Percentiles rank a stretch among this genome's conserved stretches.
These are phyloP conservation scores for Acacia crassicarpa DNA, from an alignment of 306 rosid species.

Conservation along the genomic window DNA sequence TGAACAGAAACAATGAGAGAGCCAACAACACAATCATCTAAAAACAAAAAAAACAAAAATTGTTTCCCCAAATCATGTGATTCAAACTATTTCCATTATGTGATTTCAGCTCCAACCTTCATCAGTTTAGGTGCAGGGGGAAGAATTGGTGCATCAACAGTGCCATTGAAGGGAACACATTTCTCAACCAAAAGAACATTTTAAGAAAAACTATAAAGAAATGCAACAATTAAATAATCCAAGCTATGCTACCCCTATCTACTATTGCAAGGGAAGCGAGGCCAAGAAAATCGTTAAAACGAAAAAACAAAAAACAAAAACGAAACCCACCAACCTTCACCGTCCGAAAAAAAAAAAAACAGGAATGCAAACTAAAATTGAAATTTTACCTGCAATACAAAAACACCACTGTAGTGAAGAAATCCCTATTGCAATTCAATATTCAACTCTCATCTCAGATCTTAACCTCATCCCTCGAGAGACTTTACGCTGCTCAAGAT, in stretches of 20 bases:
- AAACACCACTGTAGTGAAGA: conserved; percentile 24
- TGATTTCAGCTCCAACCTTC: conserved; percentile 25
- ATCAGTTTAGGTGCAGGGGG: conserved; percentile 12
- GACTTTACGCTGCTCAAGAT: conserved; percentile 22
- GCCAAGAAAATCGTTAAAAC: conserved; percentile 36
- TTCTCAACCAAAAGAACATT: conserved; percentile 30
- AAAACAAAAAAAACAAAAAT: not conserved
- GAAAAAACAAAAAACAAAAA: conserved; percentile 29
- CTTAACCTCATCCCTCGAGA: conserved; percentile 48
- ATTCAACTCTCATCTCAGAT: conserved; percentile 54
- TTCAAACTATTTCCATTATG: conserved; percentile 23
- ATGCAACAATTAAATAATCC: conserved; percentile 27
- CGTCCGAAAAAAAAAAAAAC: conserved; percentile 3
- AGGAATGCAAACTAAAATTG: conserved; percentile 44
- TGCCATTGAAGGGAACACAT: conserved; percentile 42
- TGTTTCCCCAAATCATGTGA: conserved; percentile 25
- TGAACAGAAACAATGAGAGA: conserved; percentile 33
- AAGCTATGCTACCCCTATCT: conserved; percentile 31
- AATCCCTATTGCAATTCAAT: conserved; percentile 41
- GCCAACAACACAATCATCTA: conserved; percentile 26
- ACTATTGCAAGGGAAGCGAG: conserved; percentile 27
- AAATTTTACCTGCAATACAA: conserved; percentile 52
- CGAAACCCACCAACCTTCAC: conserved; percentile 44
- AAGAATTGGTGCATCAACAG: conserved; percentile 50
- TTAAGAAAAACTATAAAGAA: not conserved